These are phyloP conservation scores for Suillus variegatus DNA, from an alignment of 768 basidiomycete genomes.

Conservation along the genomic window DNA sequence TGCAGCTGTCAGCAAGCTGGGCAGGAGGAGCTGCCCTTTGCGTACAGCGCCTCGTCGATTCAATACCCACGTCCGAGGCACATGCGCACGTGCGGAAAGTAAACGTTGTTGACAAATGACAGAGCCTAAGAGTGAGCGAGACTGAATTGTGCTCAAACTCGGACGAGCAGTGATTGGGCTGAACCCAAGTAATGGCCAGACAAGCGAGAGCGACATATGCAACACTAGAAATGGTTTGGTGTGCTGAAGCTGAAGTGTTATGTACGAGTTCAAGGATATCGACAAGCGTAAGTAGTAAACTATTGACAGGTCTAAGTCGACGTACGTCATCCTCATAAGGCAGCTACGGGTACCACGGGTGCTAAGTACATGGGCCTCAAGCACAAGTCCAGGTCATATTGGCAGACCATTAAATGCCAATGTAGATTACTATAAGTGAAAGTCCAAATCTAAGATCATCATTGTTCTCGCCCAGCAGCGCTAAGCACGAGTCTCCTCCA, in stretches of 20 bases:
- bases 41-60: background rate
- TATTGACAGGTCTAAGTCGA: slow-evolving; percentile 3
- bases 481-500: slow-evolving; percentile 18
- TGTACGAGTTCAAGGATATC: background rate
- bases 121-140: slow-evolving; percentile 4
- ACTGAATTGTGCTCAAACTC: slow-evolving; percentile 3
- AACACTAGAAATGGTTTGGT: background rate
- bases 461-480: slow-evolving; percentile 12
- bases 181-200: slow-evolving; percentile 21
- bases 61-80: slow-evolving; percentile 1
- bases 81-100: background rate
- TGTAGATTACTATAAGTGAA: background rate
- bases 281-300: background rate
- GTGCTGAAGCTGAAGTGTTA: background rate
- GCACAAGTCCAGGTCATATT: background rate
- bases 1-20: slow-evolving; percentile 27
- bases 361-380: background rate
- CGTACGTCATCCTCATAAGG: slow-evolving; percentile 6
- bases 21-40: slow-evolving; percentile 16
- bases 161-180: slow-evolving; percentile 10
- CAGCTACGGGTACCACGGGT: background rate
- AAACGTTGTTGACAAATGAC: background rate
- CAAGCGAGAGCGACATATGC: slow-evolving; percentile 3
- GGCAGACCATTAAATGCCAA: background rate
- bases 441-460: background rate